Conservation (phyloP, 108 stramenopile species). For the Cylindrotheca closterium region DNA sequence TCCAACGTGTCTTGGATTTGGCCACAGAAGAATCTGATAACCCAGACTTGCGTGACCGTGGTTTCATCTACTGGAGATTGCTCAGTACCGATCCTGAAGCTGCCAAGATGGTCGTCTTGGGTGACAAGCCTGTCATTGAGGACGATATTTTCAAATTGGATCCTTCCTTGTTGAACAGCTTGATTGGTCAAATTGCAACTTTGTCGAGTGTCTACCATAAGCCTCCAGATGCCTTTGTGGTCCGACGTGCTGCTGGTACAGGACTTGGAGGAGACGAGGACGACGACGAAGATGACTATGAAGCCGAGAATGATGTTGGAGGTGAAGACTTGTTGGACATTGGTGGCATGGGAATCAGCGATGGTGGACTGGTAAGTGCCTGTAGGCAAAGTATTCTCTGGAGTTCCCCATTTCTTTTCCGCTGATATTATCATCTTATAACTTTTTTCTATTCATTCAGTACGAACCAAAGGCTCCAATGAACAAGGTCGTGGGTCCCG, state of each 20-base stretch:
- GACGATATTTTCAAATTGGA: slow-evolving; percentile 97
- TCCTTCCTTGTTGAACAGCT: slow-evolving; percentile 85
- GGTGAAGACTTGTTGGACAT: slow-evolving; percentile 85
- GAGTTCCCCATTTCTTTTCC: background rate
- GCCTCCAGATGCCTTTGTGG: slow-evolving; percentile 98
- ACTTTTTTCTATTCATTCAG: background rate
- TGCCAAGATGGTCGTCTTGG: slow-evolving; percentile 97
- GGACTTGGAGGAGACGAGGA: slow-evolving; percentile 61
- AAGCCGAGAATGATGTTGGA: slow-evolving; percentile 61
- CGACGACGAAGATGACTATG: slow-evolving; percentile 75
- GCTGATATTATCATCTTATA: background rate
- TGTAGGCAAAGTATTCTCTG: background rate
- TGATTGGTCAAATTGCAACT: slow-evolving; percentile 95
- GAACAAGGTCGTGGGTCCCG: slow-evolving; percentile 69
- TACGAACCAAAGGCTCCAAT: slow-evolving; percentile 66
- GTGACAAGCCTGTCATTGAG: slow-evolving; percentile 97
- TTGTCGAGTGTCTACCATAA: slow-evolving; percentile 97
- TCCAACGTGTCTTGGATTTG: slow-evolving; percentile 94
- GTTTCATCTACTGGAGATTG: slow-evolving; percentile 99
- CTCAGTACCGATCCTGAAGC: slow-evolving; percentile 96
- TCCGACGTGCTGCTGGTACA: slow-evolving; percentile 66
- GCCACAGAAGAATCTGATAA: slow-evolving; percentile 98
- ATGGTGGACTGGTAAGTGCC: slow-evolving; percentile 26
- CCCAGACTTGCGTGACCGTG: slow-evolving; percentile 98
- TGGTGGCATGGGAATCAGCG: slow-evolving; percentile 67